Conservation (phyloP, 495 filamentous ascomycete genomes). For the Neurospora sp. region DNA sequence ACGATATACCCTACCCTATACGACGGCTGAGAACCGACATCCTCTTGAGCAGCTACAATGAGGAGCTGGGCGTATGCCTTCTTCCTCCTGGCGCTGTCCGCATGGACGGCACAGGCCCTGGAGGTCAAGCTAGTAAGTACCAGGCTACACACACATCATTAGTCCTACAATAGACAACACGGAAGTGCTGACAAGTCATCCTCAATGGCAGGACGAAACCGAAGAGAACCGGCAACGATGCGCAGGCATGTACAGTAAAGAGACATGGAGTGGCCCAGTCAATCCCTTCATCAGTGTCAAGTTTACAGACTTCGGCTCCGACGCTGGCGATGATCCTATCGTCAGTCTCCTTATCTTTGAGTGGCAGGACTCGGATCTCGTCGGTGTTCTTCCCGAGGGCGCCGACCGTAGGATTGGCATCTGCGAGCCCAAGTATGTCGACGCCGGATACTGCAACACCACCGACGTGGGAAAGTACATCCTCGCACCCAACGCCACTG, state of each 20-base stretch:
- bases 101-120: slow-evolving; percentile 50
- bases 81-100: slow-evolving; percentile 39
- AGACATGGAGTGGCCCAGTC: slow-evolving; percentile 76
- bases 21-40: neutral
- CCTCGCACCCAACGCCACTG: slow-evolving; percentile 59
- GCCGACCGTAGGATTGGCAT: slow-evolving; percentile 54
- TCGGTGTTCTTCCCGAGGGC: slow-evolving; percentile 47
- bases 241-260: slow-evolving; percentile 92
- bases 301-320: slow-evolving; percentile 54
- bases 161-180: neutral
- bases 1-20: slow-evolving; percentile 11
- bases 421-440: slow-evolving; percentile 60
- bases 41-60: slow-evolving; percentile 19
- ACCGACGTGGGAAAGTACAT: slow-evolving; percentile 80
- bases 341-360: slow-evolving; percentile 89
- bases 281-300: slow-evolving; percentile 84
- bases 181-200: neutral
- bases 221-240: slow-evolving; percentile 77
- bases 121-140: slow-evolving; percentile 44
- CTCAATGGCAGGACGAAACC: slow-evolving; percentile 51
- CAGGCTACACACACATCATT: neutral
- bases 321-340: slow-evolving; percentile 53
- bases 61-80: slow-evolving; percentile 29
- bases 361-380: slow-evolving; percentile 72
- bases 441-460: slow-evolving; percentile 57